Evolutionary conservation across 1,284 basidiomycete genomes (phyloP), one percentile per base, ranked within the genome.

Genomic region (Moniliophthora roreri): DNA sequence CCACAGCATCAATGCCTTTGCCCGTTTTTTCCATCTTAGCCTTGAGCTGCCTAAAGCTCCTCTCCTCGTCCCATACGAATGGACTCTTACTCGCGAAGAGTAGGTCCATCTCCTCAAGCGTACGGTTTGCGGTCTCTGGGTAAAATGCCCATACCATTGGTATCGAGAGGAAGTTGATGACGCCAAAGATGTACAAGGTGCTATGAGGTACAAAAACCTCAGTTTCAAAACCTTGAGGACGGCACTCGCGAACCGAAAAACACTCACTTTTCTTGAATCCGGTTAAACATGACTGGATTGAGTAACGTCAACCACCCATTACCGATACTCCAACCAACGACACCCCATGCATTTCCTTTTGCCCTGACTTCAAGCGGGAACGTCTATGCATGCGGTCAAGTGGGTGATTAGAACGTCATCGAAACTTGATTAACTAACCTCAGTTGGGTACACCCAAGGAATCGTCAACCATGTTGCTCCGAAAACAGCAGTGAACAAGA

Each of bases 301-400:
- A 69, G 49, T 42, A 69, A 51, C 23, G 62, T 67, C 16, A 66
- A 62, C 70, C 70, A 72, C 2, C 70, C 80, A 70, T 81, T 66
- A 68, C 82, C 69, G 72, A 79, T 72, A 61, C 79, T 74, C 77
- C 77, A 79, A 16, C 77, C 77, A 37, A 77, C 65, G 18, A 79
- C 72, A 66, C 82, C 77, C 76, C 82, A 74, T 62, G 80, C 76
- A 52, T 75, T 79, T 7, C 77, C 77, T 63, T 77, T 76, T 2
- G 83, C 78, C 60, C 84, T 78, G 35, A 84, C 80, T 54, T 82
- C 78, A 47, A 85, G 76, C 26, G 84, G 84, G 76, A 84, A 86
- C 52, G 81, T 82, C 71, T 66, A 21, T 16, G 3, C 13, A 46
- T 15, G n/a, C 26, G 16, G 9, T 4, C 16, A 32, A 24, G 42